phyloP scores from a whole-genome alignment of 768 basidiomycete species.

The Gloeostereum incarnatum region DNA sequence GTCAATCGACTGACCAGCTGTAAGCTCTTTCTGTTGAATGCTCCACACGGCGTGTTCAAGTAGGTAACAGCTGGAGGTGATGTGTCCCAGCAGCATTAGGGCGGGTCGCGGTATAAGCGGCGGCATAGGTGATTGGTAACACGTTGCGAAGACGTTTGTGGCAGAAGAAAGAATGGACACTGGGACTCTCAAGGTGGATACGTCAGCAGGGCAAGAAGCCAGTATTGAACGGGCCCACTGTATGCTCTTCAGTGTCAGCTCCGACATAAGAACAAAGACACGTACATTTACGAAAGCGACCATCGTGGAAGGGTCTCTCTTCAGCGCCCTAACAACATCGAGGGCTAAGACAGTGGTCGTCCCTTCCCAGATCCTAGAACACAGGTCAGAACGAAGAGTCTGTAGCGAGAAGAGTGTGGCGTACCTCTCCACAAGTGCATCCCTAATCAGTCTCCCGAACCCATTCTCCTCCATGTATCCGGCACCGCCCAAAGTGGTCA shows the following conservation, averaged over 20 bases:
- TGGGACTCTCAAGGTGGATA: conserved; percentile 18
- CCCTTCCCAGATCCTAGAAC: conserved; percentile 68
- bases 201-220: conserved; percentile 26
- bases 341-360: conserved; percentile 60
- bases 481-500: conserved; percentile 65
- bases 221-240: conserved; percentile 48
- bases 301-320: conserved; percentile 32
- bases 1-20: no score
- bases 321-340: conserved; percentile 48
- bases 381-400: background rate
- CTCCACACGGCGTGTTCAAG: conserved; percentile 70
- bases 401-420: conserved; percentile 2
- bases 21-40: no score
- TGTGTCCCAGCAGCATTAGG: conserved; percentile 46
- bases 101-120: conserved; percentile 47
- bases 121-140: conserved; percentile 30
- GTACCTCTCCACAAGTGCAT: conserved; percentile 63
- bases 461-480: conserved; percentile 83
- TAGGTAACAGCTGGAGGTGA: conserved; percentile 45
- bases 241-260: background rate
- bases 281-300: conserved; percentile 41
- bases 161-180: conserved; percentile 26
- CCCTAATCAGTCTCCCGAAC: conserved; percentile 57
- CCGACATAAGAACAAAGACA: conserved; percentile 5
- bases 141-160: conserved; percentile 26